Evolutionary conservation across 495 filamentous ascomycete species (phyloP).

Genomic region (Sordaria brevicollis): DNA sequence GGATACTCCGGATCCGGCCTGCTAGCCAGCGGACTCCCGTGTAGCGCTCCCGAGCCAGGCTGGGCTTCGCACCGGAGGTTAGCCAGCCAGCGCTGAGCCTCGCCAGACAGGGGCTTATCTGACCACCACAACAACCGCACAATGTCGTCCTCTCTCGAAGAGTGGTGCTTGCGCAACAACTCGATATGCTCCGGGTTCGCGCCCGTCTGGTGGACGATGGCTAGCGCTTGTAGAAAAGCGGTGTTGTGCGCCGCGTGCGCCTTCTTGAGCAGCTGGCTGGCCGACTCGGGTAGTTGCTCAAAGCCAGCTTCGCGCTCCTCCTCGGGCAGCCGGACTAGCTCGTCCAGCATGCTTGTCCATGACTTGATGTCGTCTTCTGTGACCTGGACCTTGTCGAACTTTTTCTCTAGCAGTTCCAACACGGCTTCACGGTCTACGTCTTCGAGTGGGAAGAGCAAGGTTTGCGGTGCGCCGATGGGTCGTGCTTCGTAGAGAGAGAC

Average conservation of each 20-base stretch:
- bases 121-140: slow-evolving; percentile 7
- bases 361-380: slow-evolving; percentile 6
- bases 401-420: background rate
- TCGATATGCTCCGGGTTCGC: slow-evolving; percentile 7
- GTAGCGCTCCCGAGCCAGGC: background rate
- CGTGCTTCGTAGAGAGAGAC: slow-evolving; percentile 19
- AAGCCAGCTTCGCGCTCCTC: background rate
- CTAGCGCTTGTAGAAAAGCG: slow-evolving; percentile 9
- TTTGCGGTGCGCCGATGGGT: slow-evolving; percentile 4
- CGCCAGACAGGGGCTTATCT: background rate
- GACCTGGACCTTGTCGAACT: slow-evolving; percentile 6
- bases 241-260: slow-evolving; percentile 1
- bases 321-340: background rate
- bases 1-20: slow-evolving; percentile 16
- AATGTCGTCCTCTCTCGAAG: background rate
- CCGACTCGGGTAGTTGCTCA: background rate
- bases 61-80: slow-evolving; percentile 3
- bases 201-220: slow-evolving; percentile 1
- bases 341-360: slow-evolving; percentile 1
- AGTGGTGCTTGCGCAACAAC: slow-evolving; percentile 8
- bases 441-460: slow-evolving; percentile 4
- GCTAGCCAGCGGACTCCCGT: slow-evolving; percentile 13
- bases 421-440: slow-evolving; percentile 5
- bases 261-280: background rate
- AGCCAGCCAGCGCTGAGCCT: slow-evolving; percentile 14